A percentile compares a stretch with the other conserved stretches of the same genome.
phyloP scores from a whole-genome alignment of 2,329 filamentous ascomycete species.

The Cryphonectria naterciae region DNA sequence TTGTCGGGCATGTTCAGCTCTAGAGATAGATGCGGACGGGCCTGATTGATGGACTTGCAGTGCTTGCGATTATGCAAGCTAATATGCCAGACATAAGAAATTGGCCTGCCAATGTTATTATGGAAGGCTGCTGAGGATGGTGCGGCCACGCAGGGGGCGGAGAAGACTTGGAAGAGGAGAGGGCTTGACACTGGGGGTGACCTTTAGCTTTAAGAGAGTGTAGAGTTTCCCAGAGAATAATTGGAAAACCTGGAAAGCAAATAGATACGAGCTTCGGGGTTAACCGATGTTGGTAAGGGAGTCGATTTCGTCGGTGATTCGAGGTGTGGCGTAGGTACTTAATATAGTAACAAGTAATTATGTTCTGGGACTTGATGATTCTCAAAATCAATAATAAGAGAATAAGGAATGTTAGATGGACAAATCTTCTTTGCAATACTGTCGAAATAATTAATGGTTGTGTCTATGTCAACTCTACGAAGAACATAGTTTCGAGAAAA shows the following conservation, averaged over 20 bases:
- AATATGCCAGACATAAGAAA: constrained; percentile 32
- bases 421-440: too few relatives aligned
- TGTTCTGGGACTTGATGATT: too few relatives aligned
- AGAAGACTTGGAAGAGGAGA: constrained; percentile 19
- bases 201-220: constrained; percentile 31
- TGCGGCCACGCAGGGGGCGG: constrained; percentile 34
- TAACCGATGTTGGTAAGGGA: constrained; percentile 32
- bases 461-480: too few relatives aligned
- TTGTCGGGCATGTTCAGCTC: constrained; percentile 47
- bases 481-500: neutral
- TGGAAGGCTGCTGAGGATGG: constrained; percentile 34
- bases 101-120: constrained; percentile 34
- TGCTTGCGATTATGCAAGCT: constrained; percentile 35
- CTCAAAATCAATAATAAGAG: too few relatives aligned
- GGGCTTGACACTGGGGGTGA: constrained; percentile 13
- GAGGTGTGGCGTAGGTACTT: constrained; percentile 26
- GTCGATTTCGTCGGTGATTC: constrained; percentile 35
- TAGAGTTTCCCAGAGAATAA: constrained; percentile 34
- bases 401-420: too few relatives aligned
- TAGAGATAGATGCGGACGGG: constrained; percentile 51
- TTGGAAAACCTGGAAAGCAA: constrained; percentile 32
- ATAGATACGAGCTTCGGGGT: constrained; percentile 33
- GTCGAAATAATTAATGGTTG: too few relatives aligned
- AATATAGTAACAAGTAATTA: too few relatives aligned
- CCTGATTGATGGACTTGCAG: constrained; percentile 38